Conservation (phyloP, 805 yeast genomes). For the Candida alai region DNA sequence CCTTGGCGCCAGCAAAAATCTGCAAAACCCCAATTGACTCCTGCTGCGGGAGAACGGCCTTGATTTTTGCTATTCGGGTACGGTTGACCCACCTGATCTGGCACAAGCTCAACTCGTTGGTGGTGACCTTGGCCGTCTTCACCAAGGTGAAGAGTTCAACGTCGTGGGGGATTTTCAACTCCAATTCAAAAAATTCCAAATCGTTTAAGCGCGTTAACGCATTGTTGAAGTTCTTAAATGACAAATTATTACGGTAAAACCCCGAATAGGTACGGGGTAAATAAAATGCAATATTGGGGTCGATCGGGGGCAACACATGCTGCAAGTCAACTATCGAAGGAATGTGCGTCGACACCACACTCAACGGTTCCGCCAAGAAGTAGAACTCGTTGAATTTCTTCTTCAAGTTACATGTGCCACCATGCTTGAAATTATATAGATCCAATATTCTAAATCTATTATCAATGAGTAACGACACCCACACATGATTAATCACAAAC, state of each 20-base stretch:
- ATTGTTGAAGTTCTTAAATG: conserved; percentile 64
- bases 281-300: conserved; percentile 69
- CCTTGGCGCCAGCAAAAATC: conserved; percentile 67
- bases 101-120: conserved; percentile 58
- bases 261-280: conserved; percentile 87
- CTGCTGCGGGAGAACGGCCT: conserved; percentile 75
- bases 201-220: conserved; percentile 71
- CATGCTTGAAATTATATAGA: conserved; percentile 37
- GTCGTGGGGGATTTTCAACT: conserved; percentile 63
- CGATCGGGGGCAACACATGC: conserved; percentile 81
- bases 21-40: conserved; percentile 67
- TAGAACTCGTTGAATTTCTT: conserved; percentile 52
- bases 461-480: conserved; percentile 78
- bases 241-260: conserved; percentile 57
- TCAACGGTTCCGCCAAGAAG: conserved; percentile 73
- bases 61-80: conserved; percentile 67
- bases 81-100: conserved; percentile 70
- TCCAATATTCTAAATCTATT: conserved; percentile 82
- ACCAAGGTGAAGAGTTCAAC: conserved; percentile 63
- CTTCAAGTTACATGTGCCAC: conserved; percentile 28
- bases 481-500: conserved; percentile 70
- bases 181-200: conserved; percentile 76
- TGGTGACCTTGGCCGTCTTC: conserved; percentile 48
- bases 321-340: conserved; percentile 79
- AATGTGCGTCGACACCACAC: conserved; percentile 77